These are phyloP conservation scores for Fomes fomentarius DNA, from an alignment of 1,284 basidiomycete species.

Conservation along the genomic window DNA sequence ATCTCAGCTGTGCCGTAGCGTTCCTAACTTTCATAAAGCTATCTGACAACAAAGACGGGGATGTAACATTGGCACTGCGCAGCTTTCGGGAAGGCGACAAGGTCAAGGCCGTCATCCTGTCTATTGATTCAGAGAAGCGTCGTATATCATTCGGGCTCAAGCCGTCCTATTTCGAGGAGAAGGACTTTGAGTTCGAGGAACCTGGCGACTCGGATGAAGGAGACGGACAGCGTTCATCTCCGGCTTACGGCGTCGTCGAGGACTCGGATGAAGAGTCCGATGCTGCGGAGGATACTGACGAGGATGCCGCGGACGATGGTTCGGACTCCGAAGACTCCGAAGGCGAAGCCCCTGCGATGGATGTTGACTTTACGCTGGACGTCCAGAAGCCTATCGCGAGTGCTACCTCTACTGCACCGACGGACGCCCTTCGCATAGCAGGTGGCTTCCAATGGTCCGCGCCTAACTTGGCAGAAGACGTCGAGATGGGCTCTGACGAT, in stretches of 20 bases:
- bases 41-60: constrained; percentile 82
- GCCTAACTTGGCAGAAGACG: constrained; percentile 36
- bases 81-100: constrained; percentile 88
- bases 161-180: constrained; percentile 80
- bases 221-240: constrained; percentile 18
- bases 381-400: constrained; percentile 14
- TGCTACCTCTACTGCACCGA: neutral
- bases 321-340: constrained; percentile 12
- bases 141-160: constrained; percentile 90
- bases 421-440: constrained; percentile 50
- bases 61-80: constrained; percentile 77
- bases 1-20: neutral
- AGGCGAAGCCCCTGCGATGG: constrained; percentile 20
- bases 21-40: constrained; percentile 48
- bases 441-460: constrained; percentile 76
- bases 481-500: constrained; percentile 41
- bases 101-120: constrained; percentile 81
- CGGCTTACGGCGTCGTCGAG: neutral
- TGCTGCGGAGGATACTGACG: constrained; percentile 39
- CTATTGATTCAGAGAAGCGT: constrained; percentile 73
- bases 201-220: constrained; percentile 34
- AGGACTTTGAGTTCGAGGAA: constrained; percentile 48
- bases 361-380: constrained; percentile 40
- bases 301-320: constrained; percentile 31
- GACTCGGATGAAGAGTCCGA: constrained; percentile 25